Evolutionary conservation across 192 early-diverging fungal species (phyloP).

Genomic region (Globomyces pollinis-pini): DNA sequence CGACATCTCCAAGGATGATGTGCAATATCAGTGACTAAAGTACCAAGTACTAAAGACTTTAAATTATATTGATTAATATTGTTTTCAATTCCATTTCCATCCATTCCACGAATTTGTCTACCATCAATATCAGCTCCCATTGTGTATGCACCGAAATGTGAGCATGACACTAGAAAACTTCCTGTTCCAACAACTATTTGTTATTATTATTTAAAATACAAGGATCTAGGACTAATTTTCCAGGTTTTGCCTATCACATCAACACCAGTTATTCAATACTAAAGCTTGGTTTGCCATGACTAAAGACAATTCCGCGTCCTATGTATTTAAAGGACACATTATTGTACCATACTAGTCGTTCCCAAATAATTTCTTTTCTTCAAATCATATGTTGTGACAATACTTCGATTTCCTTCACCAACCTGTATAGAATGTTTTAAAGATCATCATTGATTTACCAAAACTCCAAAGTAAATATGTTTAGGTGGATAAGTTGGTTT

Average conservation of each 20-base stretch:
- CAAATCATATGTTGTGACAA: conserved; percentile 79
- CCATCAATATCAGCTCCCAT: conserved; percentile 97
- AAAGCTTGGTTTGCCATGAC: conserved; percentile 95
- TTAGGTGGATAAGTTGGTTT: conserved; percentile 12
- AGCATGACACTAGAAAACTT: conserved; percentile 84
- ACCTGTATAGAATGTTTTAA: too few relatives aligned
- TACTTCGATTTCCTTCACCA: conserved; percentile 59
- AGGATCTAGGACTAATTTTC: conserved; percentile 84
- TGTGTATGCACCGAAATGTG: conserved; percentile 87
- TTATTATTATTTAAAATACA: too few relatives aligned
- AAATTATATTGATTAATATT: conserved; percentile 83
- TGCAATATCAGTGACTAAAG: conserved; percentile 67
- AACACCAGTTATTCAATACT: too few relatives aligned
- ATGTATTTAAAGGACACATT: too few relatives aligned
- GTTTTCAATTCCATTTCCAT: conserved; percentile 30
- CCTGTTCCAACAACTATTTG: conserved; percentile 96
- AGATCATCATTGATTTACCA: too few relatives aligned
- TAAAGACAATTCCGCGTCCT: conserved; percentile 94
- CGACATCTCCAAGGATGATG: conserved; percentile 12
- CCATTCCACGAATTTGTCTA: conserved; percentile 84
- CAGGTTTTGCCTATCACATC: conserved; percentile 65
- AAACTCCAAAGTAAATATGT: conserved; percentile 23
- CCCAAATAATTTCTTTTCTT: conserved; percentile 94
- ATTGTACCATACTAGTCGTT: conserved; percentile 96
- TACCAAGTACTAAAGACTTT: conserved; percentile 64